Conservation (phyloP, 2,329 filamentous ascomycete species). For the Ascosphaera aggregata region DNA sequence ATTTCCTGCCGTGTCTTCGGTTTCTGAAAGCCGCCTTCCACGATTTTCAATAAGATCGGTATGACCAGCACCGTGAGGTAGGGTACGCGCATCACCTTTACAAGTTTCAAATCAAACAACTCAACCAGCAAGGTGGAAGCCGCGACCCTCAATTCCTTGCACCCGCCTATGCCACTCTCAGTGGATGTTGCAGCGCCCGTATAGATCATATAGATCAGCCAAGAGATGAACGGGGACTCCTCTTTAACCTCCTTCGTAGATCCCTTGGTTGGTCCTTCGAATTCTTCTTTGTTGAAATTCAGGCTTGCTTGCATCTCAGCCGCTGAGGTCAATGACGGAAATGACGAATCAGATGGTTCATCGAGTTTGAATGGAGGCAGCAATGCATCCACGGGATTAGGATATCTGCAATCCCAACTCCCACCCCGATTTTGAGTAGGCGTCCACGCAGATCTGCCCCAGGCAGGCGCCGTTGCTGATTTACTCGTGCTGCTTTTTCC, state of each 20-base stretch:
- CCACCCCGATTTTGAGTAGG: not conserved
- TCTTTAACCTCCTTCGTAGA: not conserved
- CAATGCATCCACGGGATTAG: not conserved
- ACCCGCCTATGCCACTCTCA: conserved; percentile 14
- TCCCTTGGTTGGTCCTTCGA: not conserved
- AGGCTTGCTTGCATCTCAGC: not conserved
- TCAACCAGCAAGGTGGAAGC: not conserved
- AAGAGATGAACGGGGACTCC: conserved; percentile 32
- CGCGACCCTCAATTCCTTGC: not conserved
- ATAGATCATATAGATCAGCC: conserved; percentile 40
- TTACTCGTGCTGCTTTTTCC: not conserved
- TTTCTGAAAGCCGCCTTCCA: not conserved
- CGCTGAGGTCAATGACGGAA: not conserved
- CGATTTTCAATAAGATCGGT: not conserved
- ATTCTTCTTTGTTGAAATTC: not conserved
- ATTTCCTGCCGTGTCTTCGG: not conserved
- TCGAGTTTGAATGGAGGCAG: not conserved
- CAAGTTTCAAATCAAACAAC: not conserved
- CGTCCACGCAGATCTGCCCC: not conserved
- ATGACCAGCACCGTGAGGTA: not conserved
- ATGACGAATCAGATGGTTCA: not conserved
- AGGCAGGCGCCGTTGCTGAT: not conserved
- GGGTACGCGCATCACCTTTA: not conserved
- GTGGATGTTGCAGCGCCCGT: not conserved
- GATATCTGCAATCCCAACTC: not conserved